phyloP scores from a whole-genome alignment of 169 alveolate species.

The Plasmodium ovale region DNA sequence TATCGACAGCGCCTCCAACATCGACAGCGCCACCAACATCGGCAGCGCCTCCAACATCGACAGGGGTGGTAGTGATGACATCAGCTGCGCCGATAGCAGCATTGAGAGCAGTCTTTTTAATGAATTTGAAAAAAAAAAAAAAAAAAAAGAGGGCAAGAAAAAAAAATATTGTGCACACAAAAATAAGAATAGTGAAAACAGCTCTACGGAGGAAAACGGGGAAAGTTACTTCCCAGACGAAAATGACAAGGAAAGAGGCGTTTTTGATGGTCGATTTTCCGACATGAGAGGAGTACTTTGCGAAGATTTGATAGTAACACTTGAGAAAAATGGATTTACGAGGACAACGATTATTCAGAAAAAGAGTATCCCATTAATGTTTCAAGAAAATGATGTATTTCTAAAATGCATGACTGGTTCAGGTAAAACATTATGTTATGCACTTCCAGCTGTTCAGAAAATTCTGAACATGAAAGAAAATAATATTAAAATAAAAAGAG shows the following conservation, averaged over 20 bases:
- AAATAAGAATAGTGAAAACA: not conserved
- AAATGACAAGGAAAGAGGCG: not conserved
- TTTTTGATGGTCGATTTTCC: conserved; percentile 70
- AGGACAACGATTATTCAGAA: conserved; percentile 90
- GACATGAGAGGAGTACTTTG: conserved; percentile 42
- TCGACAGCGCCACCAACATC: too few relatives aligned
- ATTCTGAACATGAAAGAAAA: conserved; percentile 62
- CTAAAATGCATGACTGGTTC: conserved; percentile 97
- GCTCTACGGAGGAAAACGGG: not conserved
- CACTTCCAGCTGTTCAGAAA: conserved; percentile 93
- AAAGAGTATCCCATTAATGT: conserved; percentile 92
- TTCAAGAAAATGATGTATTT: conserved; percentile 93
- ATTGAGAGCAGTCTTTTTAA: too few relatives aligned
- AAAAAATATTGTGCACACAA: too few relatives aligned
- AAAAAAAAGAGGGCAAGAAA: too few relatives aligned
- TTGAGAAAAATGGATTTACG: conserved; percentile 82
- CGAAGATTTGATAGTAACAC: conserved; percentile 19
- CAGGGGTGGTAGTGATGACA: too few relatives aligned
- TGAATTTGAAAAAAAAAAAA: too few relatives aligned
- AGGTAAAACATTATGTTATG: conserved; percentile 97
- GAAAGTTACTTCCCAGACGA: not conserved
- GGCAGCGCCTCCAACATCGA: too few relatives aligned
- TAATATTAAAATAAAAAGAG: conserved; percentile 78
- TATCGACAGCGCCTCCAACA: too few relatives aligned
- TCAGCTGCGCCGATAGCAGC: too few relatives aligned